These are phyloP conservation scores for Globisporangium viniferum DNA, from an alignment of 352 stramenopile species.

Conservation along the genomic window DNA sequence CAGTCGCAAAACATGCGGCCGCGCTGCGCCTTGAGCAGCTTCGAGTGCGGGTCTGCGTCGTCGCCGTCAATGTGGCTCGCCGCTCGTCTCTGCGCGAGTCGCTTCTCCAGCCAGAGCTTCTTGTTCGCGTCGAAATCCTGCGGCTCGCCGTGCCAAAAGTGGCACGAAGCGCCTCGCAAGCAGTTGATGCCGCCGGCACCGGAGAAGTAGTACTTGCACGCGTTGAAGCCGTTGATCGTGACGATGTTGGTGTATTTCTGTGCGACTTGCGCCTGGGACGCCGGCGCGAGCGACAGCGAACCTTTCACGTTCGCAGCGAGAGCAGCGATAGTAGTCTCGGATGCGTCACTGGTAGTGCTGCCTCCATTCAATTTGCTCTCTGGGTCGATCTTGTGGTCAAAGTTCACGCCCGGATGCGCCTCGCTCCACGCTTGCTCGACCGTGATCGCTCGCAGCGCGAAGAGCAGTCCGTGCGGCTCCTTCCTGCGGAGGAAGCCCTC, in stretches of 20 bases:
- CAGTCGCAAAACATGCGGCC: slow-evolving; percentile 80
- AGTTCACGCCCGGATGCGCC: slow-evolving; percentile 42
- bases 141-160: slow-evolving; percentile 74
- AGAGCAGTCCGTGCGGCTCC: slow-evolving; percentile 41
- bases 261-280: slow-evolving; percentile 36
- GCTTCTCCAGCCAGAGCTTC: slow-evolving; percentile 61
- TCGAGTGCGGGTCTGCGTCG: slow-evolving; percentile 56
- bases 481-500: slow-evolving; percentile 45
- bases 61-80: slow-evolving; percentile 58
- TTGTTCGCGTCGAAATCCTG: slow-evolving; percentile 67
- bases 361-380: background rate
- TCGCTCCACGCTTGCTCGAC: slow-evolving; percentile 65
- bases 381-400: slow-evolving; percentile 40
- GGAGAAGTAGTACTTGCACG: slow-evolving; percentile 87
- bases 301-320: slow-evolving; percentile 24
- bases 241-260: slow-evolving; percentile 87
- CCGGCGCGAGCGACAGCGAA: slow-evolving; percentile 43
- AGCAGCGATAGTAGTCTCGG: background rate
- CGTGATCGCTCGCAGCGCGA: slow-evolving; percentile 40
- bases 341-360: background rate
- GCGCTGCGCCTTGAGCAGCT: slow-evolving; percentile 68
- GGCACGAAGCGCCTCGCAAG: slow-evolving; percentile 58
- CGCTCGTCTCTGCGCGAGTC: slow-evolving; percentile 55
- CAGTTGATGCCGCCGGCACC: slow-evolving; percentile 58
- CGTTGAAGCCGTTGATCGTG: slow-evolving; percentile 70